phyloP scores from a whole-genome alignment of 192 early-diverging fungal species.

The Coemansia sp. region DNA sequence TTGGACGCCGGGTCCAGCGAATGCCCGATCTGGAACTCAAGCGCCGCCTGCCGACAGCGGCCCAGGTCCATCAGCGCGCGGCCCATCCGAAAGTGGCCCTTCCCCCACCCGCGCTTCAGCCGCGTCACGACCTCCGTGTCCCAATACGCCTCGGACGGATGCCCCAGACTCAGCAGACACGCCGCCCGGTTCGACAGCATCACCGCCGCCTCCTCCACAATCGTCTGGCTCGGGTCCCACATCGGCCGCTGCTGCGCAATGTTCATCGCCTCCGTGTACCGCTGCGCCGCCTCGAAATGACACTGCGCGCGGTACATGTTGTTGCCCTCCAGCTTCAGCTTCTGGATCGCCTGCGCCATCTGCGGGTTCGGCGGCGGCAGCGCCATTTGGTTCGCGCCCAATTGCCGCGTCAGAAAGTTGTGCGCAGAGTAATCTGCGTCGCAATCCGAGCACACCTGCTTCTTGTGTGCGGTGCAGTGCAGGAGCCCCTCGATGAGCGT shows the following conservation, averaged over 20 bases:
- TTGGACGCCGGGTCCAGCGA: slow-evolving; percentile 70
- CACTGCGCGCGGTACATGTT: slow-evolving; percentile 78
- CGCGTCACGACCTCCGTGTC: slow-evolving; percentile 68
- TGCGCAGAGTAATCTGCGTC: slow-evolving; percentile 60
- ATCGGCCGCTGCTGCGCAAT: slow-evolving; percentile 68
- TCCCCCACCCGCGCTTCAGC: slow-evolving; percentile 68
- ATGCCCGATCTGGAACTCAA: slow-evolving; percentile 78
- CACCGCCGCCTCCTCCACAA: slow-evolving; percentile 64
- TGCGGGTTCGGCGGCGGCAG: slow-evolving; percentile 68
- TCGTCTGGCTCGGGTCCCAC: slow-evolving; percentile 69
- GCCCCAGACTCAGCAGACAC: slow-evolving; percentile 61
- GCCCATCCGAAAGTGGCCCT: slow-evolving; percentile 77
- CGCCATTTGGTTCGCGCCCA: slow-evolving; percentile 60
- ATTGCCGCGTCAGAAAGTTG: slow-evolving; percentile 64
- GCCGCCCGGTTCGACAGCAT: slow-evolving; percentile 67
- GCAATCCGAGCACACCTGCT: slow-evolving; percentile 64
- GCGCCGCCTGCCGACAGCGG: slow-evolving; percentile 73
- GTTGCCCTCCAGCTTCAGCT: slow-evolving; percentile 78
- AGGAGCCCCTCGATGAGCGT: slow-evolving; percentile 53
- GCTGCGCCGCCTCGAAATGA: slow-evolving; percentile 76
- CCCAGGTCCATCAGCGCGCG: slow-evolving; percentile 83
- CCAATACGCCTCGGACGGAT: slow-evolving; percentile 67
- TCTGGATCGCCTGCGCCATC: slow-evolving; percentile 56
- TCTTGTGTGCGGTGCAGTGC: slow-evolving; percentile 61
- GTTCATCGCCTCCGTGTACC: slow-evolving; percentile 87